Evolutionary conservation across 139 green algal genomes (phyloP), one percentile per base, ranked within the genome.

Genomic region (Volvox africanus): DNA sequence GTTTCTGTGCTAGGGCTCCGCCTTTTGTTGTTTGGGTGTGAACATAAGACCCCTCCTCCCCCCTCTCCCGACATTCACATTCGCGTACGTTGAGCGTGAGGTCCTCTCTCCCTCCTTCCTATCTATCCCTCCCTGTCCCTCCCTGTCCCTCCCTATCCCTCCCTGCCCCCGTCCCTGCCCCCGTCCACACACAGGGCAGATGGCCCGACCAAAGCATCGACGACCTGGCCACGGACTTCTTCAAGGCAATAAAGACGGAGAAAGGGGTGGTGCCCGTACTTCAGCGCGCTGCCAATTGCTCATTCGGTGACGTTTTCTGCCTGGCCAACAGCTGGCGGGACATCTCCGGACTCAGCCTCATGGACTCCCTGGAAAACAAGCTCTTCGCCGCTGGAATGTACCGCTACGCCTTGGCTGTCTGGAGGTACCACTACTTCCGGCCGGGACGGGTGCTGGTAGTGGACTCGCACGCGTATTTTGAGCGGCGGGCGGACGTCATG

Each of bases 361-460:
- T 81, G 32, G 75, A 81, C 50, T 20, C 75, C 75, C 33, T 81
- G 75, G 75, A 81, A 30, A 20, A 61, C 75, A 81, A 86, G 24
- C 37, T 86, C 14, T 86, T 86, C 21, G 80, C 80, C 12, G 50
- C 22, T n/a, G 44, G 44, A 21, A 37, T 86, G 44, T 86, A 86
- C 24, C 37, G 44, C 50, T 86, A 86, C 50, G n/a, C 28, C 13
- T 22, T 86, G 1, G 80, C 80, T 17, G 44, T 24, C 0, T 86
- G 80, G 80, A 50, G 80, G 13, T n/a, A 68, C 13, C 44, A 86
- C 24, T 86, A 86, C 50, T 86, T 86, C 80, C 1, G 21, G 3
- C 50, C 24, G 6, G 50, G 50, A 11, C 18, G 80, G 28, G 80
- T 86, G 44, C 19, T 86, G 2, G 13, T 86, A 17, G n/a, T 86